Evolutionary conservation across 2,329 filamentous ascomycete genomes (phyloP), one percentile per base, ranked within the genome.

Genomic region (Cladophialophora chaetospira): DNA sequence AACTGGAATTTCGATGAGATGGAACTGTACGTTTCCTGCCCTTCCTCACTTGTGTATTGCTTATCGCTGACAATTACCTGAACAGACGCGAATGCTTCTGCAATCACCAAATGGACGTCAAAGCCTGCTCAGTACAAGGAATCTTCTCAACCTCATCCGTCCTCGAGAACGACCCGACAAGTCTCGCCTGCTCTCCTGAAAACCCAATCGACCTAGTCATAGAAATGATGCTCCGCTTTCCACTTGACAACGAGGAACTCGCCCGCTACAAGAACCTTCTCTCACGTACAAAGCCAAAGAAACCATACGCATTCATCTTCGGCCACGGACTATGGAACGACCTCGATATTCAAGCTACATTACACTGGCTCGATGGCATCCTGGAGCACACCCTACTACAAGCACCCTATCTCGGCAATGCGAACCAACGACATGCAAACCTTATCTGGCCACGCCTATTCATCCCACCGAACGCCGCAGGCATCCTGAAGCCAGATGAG

Each of bases 361-460:
- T 73, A 4, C 67, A 71, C 36, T 79, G 77, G 64, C 84, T 99
- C 45, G 91, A 96, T 75, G 86, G 86, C 68, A 88, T 89, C 53
- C 81, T 91, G 51, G 88, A 89, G 26, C 97, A 96, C 84, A 95
- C 91, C 82, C 92, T 97, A 79, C 95, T 93, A 77, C 45, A 40
- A 17, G 61, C 64, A 1, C 61, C 64, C 2, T 66, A 66, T 36
- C 55, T 65, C 3, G 3, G 28, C 4, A 11, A 43, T 8, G 19
- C 8, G 15, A 23, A 36, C 17, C 44, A 40, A 10, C 21, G 29
- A 8, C 31, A 15, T 5, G 25, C 21, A 2, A 13, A 47, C 45
- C 42, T 56, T 11, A 44, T 67, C 52, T 69, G 63, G 61, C 66
- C 66, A 10, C 57, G 65, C 9, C 60, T 71, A 63, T 70, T 79